Conservation (phyloP, 2,329 filamentous ascomycete genomes). For the Pseudogymnoascus pannorum region DNA sequence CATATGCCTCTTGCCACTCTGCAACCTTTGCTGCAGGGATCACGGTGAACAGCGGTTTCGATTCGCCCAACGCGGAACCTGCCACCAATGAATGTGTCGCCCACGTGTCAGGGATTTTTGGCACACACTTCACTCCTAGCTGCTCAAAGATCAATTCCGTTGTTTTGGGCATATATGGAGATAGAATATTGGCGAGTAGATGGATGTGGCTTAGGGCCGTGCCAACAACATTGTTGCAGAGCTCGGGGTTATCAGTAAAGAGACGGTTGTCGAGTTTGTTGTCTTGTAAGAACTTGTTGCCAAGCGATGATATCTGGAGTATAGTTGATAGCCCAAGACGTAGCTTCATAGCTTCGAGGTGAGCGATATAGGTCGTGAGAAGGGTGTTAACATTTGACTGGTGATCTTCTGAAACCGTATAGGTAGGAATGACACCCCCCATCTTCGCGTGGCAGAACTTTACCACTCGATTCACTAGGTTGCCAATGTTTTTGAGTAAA, state of each 20-base stretch:
- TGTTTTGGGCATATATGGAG: slow-evolving; percentile 73
- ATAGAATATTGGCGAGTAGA: slow-evolving; percentile 65
- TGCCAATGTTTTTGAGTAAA: slow-evolving; percentile 61
- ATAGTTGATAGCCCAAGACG: slow-evolving; percentile 55
- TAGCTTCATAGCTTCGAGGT: slow-evolving; percentile 62
- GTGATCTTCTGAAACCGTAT: slow-evolving; percentile 32
- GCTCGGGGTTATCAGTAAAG: slow-evolving; percentile 24
- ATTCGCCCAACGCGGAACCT: slow-evolving; percentile 70
- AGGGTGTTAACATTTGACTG: slow-evolving; percentile 49
- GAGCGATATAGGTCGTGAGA: slow-evolving; percentile 54
- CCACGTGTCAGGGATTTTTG: slow-evolving; percentile 58
- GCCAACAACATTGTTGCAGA: slow-evolving; percentile 42
- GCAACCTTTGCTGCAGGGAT: slow-evolving; percentile 73
- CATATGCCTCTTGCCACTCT: slow-evolving; percentile 69
- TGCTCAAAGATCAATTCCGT: slow-evolving; percentile 66
- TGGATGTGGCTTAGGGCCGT: slow-evolving; percentile 72
- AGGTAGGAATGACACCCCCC: slow-evolving; percentile 41
- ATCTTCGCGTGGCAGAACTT: slow-evolving; percentile 67
- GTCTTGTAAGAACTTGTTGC: slow-evolving; percentile 43
- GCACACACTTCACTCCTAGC: slow-evolving; percentile 47
- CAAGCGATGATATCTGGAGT: slow-evolving; percentile 54
- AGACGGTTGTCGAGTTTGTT: slow-evolving; percentile 33
- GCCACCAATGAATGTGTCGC: slow-evolving; percentile 49
- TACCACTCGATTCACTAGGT: slow-evolving; percentile 62
- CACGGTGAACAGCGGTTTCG: slow-evolving; percentile 65